Conservation (phyloP, 345 rosid species). For the Linum trigynum region DNA sequence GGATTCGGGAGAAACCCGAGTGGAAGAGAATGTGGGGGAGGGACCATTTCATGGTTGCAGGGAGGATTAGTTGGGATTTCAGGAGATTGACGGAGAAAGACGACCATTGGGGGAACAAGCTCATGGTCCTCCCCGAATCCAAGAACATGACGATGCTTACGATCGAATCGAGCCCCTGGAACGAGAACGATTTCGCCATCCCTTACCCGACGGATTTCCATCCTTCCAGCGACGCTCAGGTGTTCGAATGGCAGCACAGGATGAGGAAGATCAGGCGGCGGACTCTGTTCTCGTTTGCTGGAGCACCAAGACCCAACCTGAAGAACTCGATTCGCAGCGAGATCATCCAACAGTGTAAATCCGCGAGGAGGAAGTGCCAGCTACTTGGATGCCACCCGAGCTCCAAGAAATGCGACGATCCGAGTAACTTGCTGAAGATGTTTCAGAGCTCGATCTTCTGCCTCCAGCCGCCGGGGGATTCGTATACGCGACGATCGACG, state of each 20-base stretch:
- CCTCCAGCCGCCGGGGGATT: constrained; percentile 77
- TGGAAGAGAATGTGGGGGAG: constrained; percentile 59
- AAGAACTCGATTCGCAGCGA: constrained; percentile 43
- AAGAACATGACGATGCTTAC: constrained; percentile 61
- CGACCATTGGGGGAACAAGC: constrained; percentile 66
- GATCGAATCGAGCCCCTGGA: constrained; percentile 76
- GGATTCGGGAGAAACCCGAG: constrained; percentile 54
- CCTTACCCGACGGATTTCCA: constrained; percentile 83
- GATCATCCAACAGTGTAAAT: constrained; percentile 52
- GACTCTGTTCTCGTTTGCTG: constrained; percentile 53
- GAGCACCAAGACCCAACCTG: constrained; percentile 47
- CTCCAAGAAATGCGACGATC: constrained; percentile 37
- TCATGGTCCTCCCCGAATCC: constrained; percentile 56
- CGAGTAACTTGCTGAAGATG: constrained; percentile 38
- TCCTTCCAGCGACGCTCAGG: constrained; percentile 44
- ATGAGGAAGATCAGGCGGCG: constrained; percentile 40
- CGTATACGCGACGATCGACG: constrained; percentile 66
- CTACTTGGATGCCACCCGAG: constrained; percentile 36
- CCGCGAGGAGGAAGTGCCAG: constrained; percentile 50
- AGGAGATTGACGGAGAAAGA: constrained; percentile 40
- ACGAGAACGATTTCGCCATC: constrained; percentile 55
- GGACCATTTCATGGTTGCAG: constrained; percentile 84
- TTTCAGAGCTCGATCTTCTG: constrained; percentile 60
- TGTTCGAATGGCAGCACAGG: constrained; percentile 52
- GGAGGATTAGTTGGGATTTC: constrained; percentile 81